Percentiles rank a stretch among this genome's conserved stretches.
phyloP scores from a whole-genome alignment of 2,329 filamentous ascomycete genomes.

The Penicillium aurantiogriseum region DNA sequence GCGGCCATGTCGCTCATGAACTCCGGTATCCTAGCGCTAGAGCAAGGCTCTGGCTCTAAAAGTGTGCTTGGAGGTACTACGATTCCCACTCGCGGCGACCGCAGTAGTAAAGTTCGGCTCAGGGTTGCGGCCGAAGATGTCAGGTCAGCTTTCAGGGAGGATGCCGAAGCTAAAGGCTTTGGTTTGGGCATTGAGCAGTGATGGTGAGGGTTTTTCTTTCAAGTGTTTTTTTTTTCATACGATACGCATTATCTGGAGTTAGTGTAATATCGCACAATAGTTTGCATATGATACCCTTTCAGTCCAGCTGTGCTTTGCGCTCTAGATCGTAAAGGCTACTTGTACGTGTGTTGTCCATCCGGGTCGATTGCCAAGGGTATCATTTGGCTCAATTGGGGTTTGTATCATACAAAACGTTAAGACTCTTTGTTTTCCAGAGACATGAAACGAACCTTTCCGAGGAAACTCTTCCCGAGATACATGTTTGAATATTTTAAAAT shows the following conservation, averaged over 20 bases:
- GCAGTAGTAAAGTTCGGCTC: conserved; percentile 82
- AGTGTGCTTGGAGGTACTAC: conserved; percentile 41
- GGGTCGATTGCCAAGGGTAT: not conserved
- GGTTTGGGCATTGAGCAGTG: conserved; percentile 55
- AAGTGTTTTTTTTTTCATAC: not conserved
- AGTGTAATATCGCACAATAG: conserved; percentile 5
- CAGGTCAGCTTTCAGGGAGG: conserved; percentile 80
- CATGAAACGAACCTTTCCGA: conserved; percentile 5
- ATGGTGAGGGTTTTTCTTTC: not conserved
- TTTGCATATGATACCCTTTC: conserved; percentile 22
- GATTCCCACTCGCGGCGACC: conserved; percentile 66
- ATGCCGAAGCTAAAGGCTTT: conserved; percentile 79
- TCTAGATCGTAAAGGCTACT: not conserved
- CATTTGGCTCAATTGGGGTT: not conserved
- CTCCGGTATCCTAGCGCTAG: conserved; percentile 82
- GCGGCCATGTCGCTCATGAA: conserved; percentile 82
- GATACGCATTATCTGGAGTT: conserved; percentile 14
- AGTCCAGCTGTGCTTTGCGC: not conserved
- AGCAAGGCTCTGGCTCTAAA: conserved; percentile 45
- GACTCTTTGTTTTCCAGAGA: conserved; percentile 15
- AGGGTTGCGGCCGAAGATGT: conserved; percentile 90
- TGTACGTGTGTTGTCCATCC: not conserved
- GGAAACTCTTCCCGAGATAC: conserved; percentile 1
- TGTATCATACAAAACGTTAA: conserved; percentile 1
- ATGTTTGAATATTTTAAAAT: conserved; percentile 8